Evolutionary conservation across 2,329 filamentous ascomycete species (phyloP).

Genomic region (Penicillium frequentans): DNA sequence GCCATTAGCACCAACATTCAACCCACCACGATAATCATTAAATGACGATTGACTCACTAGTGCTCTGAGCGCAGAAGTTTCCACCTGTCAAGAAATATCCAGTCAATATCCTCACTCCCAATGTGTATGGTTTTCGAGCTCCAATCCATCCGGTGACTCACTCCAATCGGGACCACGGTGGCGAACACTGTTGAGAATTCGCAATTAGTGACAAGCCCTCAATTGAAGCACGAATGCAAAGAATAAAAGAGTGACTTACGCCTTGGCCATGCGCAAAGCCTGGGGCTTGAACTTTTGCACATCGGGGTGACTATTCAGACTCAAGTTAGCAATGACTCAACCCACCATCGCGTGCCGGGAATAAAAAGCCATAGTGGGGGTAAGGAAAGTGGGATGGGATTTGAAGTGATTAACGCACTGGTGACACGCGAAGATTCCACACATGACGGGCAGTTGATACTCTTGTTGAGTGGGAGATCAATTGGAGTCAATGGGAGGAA

Average conservation of each 20-base stretch:
- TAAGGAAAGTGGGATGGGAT: conserved; percentile 5
- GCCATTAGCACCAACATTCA: conserved; percentile 20
- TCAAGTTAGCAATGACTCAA: conserved; percentile 22
- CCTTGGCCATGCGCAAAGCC: conserved; percentile 89
- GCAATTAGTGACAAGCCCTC: not conserved
- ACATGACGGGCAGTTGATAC: conserved; percentile 64
- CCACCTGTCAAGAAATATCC: conserved; percentile 61
- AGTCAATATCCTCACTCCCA: conserved; percentile 18
- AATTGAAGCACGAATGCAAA: not conserved
- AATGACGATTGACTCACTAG: conserved; percentile 61
- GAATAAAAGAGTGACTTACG: conserved; percentile 60
- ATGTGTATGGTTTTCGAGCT: conserved; percentile 2
- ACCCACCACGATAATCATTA: not conserved
- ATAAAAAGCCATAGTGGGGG: conserved; percentile 11
- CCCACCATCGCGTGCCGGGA: conserved; percentile 1
- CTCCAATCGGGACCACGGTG: conserved; percentile 99
- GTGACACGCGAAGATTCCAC: conserved; percentile 96
- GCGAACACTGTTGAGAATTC: conserved; percentile 64
- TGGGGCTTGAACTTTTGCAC: conserved; percentile 95
- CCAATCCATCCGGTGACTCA: conserved; percentile 54
- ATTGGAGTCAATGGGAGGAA: conserved; percentile 9
- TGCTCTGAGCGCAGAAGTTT: conserved; percentile 85
- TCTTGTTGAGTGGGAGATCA: conserved; percentile 8
- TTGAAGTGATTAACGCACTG: conserved; percentile 57
- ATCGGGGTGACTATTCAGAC: conserved; percentile 69